Conservation (phyloP, 441 rosid genomes). For the Croton setiger region DNA sequence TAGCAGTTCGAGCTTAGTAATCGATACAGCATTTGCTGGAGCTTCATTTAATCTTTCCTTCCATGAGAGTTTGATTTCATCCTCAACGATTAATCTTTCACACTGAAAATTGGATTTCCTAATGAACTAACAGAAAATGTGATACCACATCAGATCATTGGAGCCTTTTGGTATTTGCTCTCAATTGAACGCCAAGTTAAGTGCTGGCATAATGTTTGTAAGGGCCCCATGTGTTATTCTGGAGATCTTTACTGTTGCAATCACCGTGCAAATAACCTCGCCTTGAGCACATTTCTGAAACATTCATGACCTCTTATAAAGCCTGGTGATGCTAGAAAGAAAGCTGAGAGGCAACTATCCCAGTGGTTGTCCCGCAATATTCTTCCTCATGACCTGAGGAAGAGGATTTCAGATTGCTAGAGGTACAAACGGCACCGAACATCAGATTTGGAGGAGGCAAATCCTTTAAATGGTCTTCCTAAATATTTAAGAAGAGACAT, state of each 20-base stretch:
- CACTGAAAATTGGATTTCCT: neutral
- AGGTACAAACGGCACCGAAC: conserved; percentile 65
- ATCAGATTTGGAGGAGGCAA: conserved; percentile 54
- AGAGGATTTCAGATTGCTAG: conserved; percentile 45
- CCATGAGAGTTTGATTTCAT: conserved; percentile 52
- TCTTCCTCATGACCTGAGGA: conserved; percentile 45
- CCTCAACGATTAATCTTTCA: neutral
- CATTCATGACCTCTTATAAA: conserved; percentile 35
- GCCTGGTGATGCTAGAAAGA: conserved; percentile 25
- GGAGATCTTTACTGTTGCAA: conserved; percentile 27
- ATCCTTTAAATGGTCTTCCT: conserved; percentile 45
- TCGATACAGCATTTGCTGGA: conserved; percentile 86
- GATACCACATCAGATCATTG: conserved; percentile 38
- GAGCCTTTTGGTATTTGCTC: conserved; percentile 85
- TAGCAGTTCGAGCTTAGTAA: conserved; percentile 65
- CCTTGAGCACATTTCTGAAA: neutral
- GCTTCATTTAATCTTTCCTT: conserved; percentile 80
- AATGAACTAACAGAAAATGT: neutral
- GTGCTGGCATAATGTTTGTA: conserved; percentile 56
- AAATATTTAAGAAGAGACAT: conserved; percentile 57
- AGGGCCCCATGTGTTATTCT: accelerated
- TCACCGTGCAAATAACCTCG: accelerated
- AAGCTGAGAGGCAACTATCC: conserved; percentile 41
- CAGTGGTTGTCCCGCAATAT: conserved; percentile 65
- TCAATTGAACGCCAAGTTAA: conserved; percentile 60